Base-by-base conservation (phyloP, 2,329 filamentous ascomycete genomes). In the Claviceps quebecensis region DNA sequence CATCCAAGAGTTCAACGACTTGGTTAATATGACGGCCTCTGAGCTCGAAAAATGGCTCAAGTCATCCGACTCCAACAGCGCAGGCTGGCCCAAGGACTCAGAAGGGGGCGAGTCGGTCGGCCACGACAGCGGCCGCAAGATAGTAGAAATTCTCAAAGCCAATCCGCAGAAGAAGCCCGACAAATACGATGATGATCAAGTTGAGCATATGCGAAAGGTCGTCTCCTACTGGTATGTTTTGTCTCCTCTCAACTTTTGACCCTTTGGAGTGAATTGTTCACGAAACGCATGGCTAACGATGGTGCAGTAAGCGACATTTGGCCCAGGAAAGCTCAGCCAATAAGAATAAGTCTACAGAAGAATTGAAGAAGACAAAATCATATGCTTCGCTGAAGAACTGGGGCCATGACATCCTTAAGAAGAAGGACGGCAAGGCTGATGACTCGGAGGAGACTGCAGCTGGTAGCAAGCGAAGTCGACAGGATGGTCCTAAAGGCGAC, bases 311-410 rank as follows among this genome's bases (percentile, higher is more conserved):
- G 61, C 70, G 80, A 4, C 81, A 84, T 65, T 66, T 86, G 0
- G 81, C 80, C 0, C 80, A 84, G 57, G 81, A 85, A 62, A 71
- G 74, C 52, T 74, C 72, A 55, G 71, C 70, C 37, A 81, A 83
- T 58, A 66, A 71, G 52, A 69, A 81, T 56, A 77, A 78, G 48
- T 62, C 70, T 0, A 54, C 60, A 0, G 66, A 67, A 13, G 68
- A 72, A n/a, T 61, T 70, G 7, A 71, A 72, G 47, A 66, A 72
- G 63, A 73, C 70, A 37, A 74, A 74, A 56, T 73, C 70, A 0
- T 81, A 82, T 47, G 77, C 74, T 29, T 78, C 74, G 4, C 64
- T 83, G 56, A 81, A 81, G 69, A 83, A 82, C 53, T 81, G 78
- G 78, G 74, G 75, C 0, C 75, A 78, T 56, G 75, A 79, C 60